These are phyloP conservation scores for Hsuehochloa calcarea DNA, from an alignment of 176 grass and related monocot species.

Conservation along the genomic window DNA sequence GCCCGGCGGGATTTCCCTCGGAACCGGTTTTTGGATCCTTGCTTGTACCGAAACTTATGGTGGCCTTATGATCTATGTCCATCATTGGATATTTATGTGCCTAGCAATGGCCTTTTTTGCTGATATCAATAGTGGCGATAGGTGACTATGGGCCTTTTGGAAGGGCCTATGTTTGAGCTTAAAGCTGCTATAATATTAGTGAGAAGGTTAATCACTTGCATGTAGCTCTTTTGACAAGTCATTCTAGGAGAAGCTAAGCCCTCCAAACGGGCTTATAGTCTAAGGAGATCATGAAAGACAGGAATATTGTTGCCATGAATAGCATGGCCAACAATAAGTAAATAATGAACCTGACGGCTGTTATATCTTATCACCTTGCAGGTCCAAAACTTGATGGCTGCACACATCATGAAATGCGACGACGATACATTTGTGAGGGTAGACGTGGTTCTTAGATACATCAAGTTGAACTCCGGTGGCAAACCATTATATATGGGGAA, in stretches of 20 bases:
- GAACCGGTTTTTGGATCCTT: too few species aligned
- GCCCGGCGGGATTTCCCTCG: too few species aligned
- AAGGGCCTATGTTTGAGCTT: slow-evolving; percentile 4
- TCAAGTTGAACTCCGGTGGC: slow-evolving; percentile 50
- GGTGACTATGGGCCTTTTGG: background rate
- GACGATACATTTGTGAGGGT: slow-evolving; percentile 94
- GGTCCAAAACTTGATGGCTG: slow-evolving; percentile 76
- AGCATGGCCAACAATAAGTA: slow-evolving; percentile 3
- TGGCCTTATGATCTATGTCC: slow-evolving; percentile 6
- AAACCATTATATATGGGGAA: slow-evolving; percentile 90
- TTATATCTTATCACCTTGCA: slow-evolving; percentile 37
- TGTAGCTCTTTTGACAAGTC: background rate
- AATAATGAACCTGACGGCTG: slow-evolving; percentile 30
- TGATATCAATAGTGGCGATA: background rate
- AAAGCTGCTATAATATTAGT: slow-evolving; percentile 2
- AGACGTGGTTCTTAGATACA: slow-evolving; percentile 70
- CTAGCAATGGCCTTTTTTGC: slow-evolving; percentile 7
- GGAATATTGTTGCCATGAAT: background rate
- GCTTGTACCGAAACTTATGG: background rate
- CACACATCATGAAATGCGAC: slow-evolving; percentile 89
- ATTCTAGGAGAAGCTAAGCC: slow-evolving; percentile 15
- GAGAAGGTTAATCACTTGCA: background rate
- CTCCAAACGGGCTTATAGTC: background rate
- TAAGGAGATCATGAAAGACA: slow-evolving; percentile 3
- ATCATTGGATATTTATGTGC: slow-evolving; percentile 4